phyloP scores from a whole-genome alignment of 148 eudicot genomes.

The Salicornia ramosissima region DNA sequence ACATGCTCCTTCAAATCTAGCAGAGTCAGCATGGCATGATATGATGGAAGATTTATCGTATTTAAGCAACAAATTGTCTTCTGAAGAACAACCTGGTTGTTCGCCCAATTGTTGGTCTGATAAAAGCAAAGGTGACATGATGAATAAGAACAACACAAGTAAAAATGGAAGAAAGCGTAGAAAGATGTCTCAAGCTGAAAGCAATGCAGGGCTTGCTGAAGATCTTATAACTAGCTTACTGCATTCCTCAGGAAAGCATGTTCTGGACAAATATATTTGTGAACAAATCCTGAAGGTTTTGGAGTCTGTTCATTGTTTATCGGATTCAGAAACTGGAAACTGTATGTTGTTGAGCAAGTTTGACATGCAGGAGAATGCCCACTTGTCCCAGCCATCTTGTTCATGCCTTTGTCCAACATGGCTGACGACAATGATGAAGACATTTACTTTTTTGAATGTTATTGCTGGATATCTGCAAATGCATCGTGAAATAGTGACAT shows the following conservation, averaged over 20 bases:
- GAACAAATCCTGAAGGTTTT: constrained; percentile 38
- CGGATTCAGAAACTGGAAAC: constrained; percentile 39
- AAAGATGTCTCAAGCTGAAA: constrained; percentile 27
- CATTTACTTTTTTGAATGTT: constrained; percentile 60
- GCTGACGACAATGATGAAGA: constrained; percentile 55
- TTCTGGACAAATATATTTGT: constrained; percentile 37
- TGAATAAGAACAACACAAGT: not conserved
- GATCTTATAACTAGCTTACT: constrained; percentile 38
- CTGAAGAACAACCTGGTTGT: constrained; percentile 24
- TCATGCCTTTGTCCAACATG: constrained; percentile 72
- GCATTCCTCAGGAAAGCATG: constrained; percentile 25
- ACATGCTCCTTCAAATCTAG: constrained; percentile 31
- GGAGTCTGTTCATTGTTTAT: constrained; percentile 54
- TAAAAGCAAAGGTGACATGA: constrained; percentile 12
- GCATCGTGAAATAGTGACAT: constrained; percentile 36
- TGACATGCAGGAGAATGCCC: constrained; percentile 19
- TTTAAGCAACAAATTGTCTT: constrained; percentile 23
- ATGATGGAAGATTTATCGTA: constrained; percentile 64
- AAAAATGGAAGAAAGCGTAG: constrained; percentile 31
- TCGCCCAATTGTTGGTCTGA: constrained; percentile 16
- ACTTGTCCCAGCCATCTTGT: constrained; percentile 25
- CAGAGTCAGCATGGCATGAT: constrained; percentile 59
- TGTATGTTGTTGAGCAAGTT: constrained; percentile 48
- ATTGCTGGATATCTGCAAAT: constrained; percentile 48
- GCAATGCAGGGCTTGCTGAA: constrained; percentile 28